A percentile compares a stretch with the other conserved stretches of the same genome.
phyloP scores from a whole-genome alignment of 345 rosid species.

The Arabis alpina region DNA sequence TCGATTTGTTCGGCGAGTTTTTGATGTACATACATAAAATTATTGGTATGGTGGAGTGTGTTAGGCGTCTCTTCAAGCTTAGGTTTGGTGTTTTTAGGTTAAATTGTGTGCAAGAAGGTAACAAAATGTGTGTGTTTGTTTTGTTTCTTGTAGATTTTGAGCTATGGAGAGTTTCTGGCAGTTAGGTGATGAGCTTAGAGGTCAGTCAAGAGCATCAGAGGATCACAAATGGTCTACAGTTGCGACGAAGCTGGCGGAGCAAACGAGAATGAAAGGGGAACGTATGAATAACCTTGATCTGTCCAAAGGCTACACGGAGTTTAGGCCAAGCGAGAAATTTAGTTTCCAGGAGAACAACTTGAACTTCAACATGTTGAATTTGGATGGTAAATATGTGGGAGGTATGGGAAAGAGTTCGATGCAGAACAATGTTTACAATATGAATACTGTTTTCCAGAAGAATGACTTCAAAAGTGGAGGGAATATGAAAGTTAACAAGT shows the following conservation, averaged over 20 bases:
- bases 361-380: conserved; percentile 79
- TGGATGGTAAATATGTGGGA: conserved; percentile 67
- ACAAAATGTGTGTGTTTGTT: neutral
- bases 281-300: conserved; percentile 90
- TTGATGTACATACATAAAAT: no score
- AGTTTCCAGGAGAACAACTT: conserved; percentile 84
- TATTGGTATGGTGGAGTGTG: no score
- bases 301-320: conserved; percentile 69
- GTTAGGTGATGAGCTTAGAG: conserved; percentile 94
- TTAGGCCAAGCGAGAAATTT: conserved; percentile 64
- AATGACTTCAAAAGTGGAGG: conserved; percentile 54
- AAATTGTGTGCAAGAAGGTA: neutral
- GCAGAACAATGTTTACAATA: conserved; percentile 59
- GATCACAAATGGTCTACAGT: conserved; percentile 89
- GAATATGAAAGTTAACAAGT: conserved; percentile 61
- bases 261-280: conserved; percentile 76
- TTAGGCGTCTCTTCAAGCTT: no score
- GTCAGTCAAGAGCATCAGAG: conserved; percentile 80
- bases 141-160: conserved; percentile 8
- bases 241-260: conserved; percentile 91
- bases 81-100: no score
- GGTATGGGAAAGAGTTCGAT: conserved; percentile 59
- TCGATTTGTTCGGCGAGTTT: neutral
- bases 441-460: conserved; percentile 77
- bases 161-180: conserved; percentile 79